These are phyloP conservation scores for Toxicodendron radicans DNA, from an alignment of 345 rosid genomes.

Conservation along the genomic window DNA sequence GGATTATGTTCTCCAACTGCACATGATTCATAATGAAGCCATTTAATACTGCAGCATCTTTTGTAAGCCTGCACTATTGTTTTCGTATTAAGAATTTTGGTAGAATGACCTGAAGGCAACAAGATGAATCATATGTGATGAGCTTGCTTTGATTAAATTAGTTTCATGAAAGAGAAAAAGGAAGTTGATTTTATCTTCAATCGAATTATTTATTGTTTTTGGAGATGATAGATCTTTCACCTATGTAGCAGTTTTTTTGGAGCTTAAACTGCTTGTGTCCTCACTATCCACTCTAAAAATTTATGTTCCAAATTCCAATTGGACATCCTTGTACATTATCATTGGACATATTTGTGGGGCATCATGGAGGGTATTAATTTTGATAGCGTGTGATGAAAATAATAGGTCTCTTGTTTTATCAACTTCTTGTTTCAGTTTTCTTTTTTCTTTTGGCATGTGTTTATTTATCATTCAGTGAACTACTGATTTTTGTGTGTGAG, in stretches of 20 bases:
- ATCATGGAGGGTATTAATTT: not conserved
- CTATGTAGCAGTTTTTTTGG: not conserved
- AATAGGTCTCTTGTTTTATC: not conserved
- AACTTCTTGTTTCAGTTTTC: not conserved
- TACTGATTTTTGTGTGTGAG: not conserved
- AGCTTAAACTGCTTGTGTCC: not conserved
- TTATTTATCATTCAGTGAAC: conserved; percentile 5
- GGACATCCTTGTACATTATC: not conserved
- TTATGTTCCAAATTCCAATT: not conserved
- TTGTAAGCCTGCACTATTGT: not conserved
- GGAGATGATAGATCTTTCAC: not conserved
- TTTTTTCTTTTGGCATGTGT: not conserved
- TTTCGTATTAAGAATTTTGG: not conserved
- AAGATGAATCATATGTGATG: too few relatives aligned
- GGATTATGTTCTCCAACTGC: not conserved
- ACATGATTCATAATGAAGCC: not conserved
- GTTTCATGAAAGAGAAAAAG: too few relatives aligned
- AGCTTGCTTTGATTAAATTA: too few relatives aligned
- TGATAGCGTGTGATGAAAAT: not conserved
- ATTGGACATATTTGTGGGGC: conserved; percentile 1
- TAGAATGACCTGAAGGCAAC: not conserved
- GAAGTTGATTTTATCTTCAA: too few relatives aligned
- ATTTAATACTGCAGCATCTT: conserved; percentile 8
- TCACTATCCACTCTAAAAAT: not conserved
- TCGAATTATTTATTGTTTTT: not conserved